phyloP scores from a whole-genome alignment of 202 grass and related monocot species.

The Zoysia matrella region DNA sequence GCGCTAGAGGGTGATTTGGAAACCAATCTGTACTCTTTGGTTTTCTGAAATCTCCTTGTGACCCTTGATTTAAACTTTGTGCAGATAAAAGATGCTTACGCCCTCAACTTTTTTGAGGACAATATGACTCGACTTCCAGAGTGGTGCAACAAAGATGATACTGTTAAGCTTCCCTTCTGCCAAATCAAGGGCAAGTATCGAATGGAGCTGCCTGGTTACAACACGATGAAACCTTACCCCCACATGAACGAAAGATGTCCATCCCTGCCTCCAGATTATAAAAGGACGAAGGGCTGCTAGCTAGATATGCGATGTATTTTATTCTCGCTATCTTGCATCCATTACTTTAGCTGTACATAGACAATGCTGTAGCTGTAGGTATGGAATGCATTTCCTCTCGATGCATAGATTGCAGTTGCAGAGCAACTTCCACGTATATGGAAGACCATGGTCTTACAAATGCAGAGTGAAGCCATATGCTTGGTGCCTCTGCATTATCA shows the following conservation, averaged over 20 bases:
- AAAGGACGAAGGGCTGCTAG: constrained; percentile 61
- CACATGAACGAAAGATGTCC: constrained; percentile 94
- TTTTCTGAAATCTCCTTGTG: too few relatives aligned
- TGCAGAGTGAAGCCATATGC: constrained; percentile 36
- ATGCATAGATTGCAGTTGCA: constrained; percentile 3
- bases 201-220: constrained; percentile 93
- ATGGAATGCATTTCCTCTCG: constrained; percentile 10
- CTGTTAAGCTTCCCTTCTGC: constrained; percentile 85
- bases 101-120: constrained; percentile 84
- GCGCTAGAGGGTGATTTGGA: too few relatives aligned
- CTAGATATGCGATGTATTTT: constrained; percentile 22
- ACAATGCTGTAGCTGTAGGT: constrained; percentile 34
- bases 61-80: constrained; percentile 18
- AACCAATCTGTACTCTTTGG: too few relatives aligned
- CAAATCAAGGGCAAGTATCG: constrained; percentile 93
- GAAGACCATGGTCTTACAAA: constrained; percentile 18
- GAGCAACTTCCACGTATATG: constrained; percentile 41
- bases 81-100: constrained; percentile 98
- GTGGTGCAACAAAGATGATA: constrained; percentile 94
- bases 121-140: constrained; percentile 67
- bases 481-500: not conserved
- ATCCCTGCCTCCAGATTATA: constrained; percentile 81
- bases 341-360: constrained; percentile 49
- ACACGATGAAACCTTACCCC: constrained; percentile 75
- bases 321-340: constrained; percentile 27